Evolutionary conservation across 257 asterid genomes (phyloP).

Genomic region (Jaltomata sinuosa): DNA sequence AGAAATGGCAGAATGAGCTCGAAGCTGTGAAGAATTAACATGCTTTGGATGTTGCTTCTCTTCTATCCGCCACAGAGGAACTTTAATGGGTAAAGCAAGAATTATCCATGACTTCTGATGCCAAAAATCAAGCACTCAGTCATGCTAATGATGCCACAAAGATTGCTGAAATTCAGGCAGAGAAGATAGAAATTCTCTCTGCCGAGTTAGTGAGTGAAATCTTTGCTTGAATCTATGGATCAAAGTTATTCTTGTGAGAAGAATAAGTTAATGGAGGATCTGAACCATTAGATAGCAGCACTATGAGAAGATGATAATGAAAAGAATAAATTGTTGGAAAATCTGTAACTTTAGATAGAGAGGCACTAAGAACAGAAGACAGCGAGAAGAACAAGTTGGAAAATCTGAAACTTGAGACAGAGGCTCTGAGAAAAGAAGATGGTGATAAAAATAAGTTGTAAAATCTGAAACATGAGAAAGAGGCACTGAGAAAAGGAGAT

Average conservation of each 20-base stretch:
- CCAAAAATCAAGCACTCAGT: conserved; percentile 70
- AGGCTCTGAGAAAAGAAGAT: conserved; percentile 13
- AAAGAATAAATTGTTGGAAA: conserved; percentile 31
- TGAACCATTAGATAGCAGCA: conserved; percentile 34
- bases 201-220: conserved; percentile 67
- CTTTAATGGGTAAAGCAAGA: conserved; percentile 72
- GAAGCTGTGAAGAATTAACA: conserved; percentile 74
- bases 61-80: conserved; percentile 58
- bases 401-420: conserved; percentile 1
- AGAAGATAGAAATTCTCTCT: conserved; percentile 59
- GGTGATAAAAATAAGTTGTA: conserved; percentile 40
- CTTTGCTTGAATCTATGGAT: conserved; percentile 46
- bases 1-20: conserved; percentile 70
- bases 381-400: conserved; percentile 40
- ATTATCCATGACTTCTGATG: conserved; percentile 51
- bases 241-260: conserved; percentile 53
- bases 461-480: conserved; percentile 27
- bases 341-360: not conserved
- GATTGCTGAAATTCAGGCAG: conserved; percentile 69
- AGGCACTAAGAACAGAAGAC: not conserved
- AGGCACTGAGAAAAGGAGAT: conserved; percentile 43
- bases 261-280: conserved; percentile 23
- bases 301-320: conserved; percentile 43
- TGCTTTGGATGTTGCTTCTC: conserved; percentile 68
- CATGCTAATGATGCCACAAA: conserved; percentile 85